These are phyloP conservation scores for Phanerodontia chrysosporium DNA, from an alignment of 768 basidiomycete species.

Conservation along the genomic window DNA sequence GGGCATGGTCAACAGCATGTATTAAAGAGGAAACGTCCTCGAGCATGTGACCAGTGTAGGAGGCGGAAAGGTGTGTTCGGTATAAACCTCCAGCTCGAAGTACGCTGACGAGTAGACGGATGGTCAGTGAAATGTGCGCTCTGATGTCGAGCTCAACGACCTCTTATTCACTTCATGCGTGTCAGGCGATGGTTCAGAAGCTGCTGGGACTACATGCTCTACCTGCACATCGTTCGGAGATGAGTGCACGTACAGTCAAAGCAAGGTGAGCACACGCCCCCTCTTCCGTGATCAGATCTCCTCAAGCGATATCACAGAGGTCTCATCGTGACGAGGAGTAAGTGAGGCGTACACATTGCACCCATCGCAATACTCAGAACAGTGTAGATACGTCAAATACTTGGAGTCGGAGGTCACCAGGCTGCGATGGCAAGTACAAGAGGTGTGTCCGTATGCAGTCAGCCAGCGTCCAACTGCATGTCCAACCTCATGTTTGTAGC, in stretches of 20 bases:
- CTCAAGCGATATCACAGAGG: no score
- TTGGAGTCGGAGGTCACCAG: slow-evolving; percentile 8
- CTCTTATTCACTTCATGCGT: no score
- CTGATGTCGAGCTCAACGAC: neutral
- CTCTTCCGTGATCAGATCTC: no score
- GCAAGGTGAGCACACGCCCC: no score
- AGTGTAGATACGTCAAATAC: slow-evolving; percentile 8
- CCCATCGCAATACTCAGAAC: no score
- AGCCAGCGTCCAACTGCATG: no score
- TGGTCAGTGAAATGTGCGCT: neutral
- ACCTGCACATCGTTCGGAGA: neutral
- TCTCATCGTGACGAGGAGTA: no score
- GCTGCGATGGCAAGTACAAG: neutral
- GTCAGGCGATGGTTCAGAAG: neutral
- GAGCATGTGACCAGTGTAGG: slow-evolving; percentile 6
- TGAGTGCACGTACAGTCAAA: neutral
- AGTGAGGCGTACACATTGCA: no score
- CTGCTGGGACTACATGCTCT: neutral
- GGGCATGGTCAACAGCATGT: no score
- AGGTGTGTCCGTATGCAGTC: neutral
- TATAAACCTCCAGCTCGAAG: no score
- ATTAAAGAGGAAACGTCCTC: neutral
- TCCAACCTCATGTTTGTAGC: neutral
- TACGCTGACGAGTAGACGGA: no score
- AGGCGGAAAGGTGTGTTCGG: slow-evolving; percentile 5